Evolutionary conservation across 768 basidiomycete species (phyloP), one percentile per base, ranked within the genome.

Genomic region (Suillus brevipes): DNA sequence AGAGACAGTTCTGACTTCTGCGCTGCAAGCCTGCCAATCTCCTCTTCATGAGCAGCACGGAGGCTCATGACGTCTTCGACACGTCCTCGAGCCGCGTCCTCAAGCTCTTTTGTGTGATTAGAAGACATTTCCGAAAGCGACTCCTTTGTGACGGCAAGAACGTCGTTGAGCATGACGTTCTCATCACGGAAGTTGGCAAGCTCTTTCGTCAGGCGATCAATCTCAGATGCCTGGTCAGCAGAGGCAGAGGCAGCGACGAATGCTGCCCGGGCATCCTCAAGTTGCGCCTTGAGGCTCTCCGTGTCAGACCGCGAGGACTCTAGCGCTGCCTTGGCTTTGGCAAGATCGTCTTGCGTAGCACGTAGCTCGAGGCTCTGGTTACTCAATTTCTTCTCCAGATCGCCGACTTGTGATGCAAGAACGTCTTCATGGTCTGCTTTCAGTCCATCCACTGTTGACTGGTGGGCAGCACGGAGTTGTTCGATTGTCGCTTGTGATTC

Each of bases 281-380:
- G 82, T 72, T 94, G 90, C 23, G 81, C 75, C 56, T 82, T 85
- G 45, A 92, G 76, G 20, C 67, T 79, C 64, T 85, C 85, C 7
- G 86, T 75, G 68, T 93, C 90, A 4, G 79, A 72, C 36, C 81
- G 81, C 37, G 85, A 78, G 7, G 83, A 65, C 23, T 87, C 83
- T 9, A 88, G 71, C 31, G 84, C 77, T 1, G 84, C 72, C 74
- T 95, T 94, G 6, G 90, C 83, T 79, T 93, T 94, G 3, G 82
- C 72, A 42, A 95, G 86, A 73, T 94, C 92, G 66, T 95, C 92
- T 71, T 89, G 87, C 0, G 94, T 92, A 16, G 92, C 94, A 71
- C 89, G 92, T 50, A 95, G 84, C 68, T 94, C 91, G 37, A 94
- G 78, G 63, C 79, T 85, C 66, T 89, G 80, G 59, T 78, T 84